Base-by-base conservation (phyloP, 345 rosid genomes). In the Eucalyptus rudis region DNA sequence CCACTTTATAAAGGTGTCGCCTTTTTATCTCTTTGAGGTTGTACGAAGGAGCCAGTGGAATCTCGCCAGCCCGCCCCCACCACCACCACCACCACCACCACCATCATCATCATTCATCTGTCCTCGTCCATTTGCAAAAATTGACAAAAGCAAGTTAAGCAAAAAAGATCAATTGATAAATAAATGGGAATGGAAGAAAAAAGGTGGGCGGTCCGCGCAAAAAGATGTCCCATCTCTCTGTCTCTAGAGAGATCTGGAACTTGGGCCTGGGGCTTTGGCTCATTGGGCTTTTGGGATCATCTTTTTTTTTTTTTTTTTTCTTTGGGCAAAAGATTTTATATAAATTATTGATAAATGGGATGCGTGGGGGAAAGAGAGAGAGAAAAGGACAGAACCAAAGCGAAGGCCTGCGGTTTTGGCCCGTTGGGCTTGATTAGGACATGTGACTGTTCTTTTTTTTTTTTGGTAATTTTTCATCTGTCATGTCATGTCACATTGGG, bases 231-330 rank as follows among this genome's bases (percentile, higher is more conserved):
- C 33, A 0, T 17, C 80, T 8, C 24, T 3, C 13, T 36, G 4
- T 36, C 45, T 36, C 25, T 17, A 36, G 83, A 36, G 83, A 17
- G 27, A 36, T 76, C 83, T 36, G 1, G 27, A 76, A 76, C 27
- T 6, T 76, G 22, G 47, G 43, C 43, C 13, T 36, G 83, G 81
- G 45, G 3, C 47, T 76, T 20, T 22, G 47, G 83, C 47, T 47
- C 83, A 36, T 36, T 76, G 45, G 83, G 14, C 47, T 36, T 36
- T 76, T 20, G 4, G 45, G 83, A 8, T 17, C 6, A 15, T 8
- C 43, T 8, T 8, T 1, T 2, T 8, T 31, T 4, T 8, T n/a
- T 7, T 12, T 13, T 1, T 58, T 16, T 6, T 7, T 51, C 16
- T 50, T 50, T 14, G 51, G 51, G 62, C 12, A 4, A 2, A 13